Evolutionary conservation across 2,329 filamentous ascomycete species (phyloP).

Genomic region (Aspergillus japonicus): DNA sequence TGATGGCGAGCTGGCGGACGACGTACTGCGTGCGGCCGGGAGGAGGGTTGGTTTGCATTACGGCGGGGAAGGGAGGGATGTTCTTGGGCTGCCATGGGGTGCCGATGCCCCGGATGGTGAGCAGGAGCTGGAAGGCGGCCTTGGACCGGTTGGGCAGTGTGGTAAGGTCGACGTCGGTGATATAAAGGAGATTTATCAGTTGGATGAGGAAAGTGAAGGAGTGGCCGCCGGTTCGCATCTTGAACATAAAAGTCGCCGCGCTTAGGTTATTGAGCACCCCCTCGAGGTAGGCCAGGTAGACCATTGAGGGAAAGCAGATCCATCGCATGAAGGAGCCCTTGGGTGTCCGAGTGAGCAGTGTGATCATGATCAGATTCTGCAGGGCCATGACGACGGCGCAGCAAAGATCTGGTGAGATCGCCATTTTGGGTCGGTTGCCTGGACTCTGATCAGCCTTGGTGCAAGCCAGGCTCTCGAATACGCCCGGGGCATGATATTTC

Average conservation of each 20-base stretch:
- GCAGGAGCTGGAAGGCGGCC: conserved; percentile 3
- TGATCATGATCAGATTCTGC: background rate
- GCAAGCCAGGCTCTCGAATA: background rate
- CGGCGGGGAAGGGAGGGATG: conserved; percentile 3
- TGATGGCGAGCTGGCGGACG: conserved; percentile 20
- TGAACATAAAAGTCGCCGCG: background rate
- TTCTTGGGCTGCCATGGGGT: conserved; percentile 26
- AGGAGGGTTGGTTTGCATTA: background rate
- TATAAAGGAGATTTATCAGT: background rate
- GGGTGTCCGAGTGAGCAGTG: background rate
- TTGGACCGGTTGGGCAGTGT: background rate
- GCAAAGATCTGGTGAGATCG: background rate
- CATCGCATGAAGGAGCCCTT: conserved; percentile 2
- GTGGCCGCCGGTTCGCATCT: background rate
- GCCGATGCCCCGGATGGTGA: conserved; percentile 19
- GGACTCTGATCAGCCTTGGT: background rate
- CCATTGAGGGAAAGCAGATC: background rate
- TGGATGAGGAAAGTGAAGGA: conserved; percentile 2
- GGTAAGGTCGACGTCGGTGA: background rate
- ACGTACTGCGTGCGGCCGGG: conserved; percentile 18
- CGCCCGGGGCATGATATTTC: background rate
- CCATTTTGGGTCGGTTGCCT: background rate
- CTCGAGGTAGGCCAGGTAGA: background rate
- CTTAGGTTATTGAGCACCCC: background rate
- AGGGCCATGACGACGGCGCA: background rate